These are phyloP conservation scores for Alternaria dauci DNA, from an alignment of 2,329 filamentous ascomycete genomes.

Conservation along the genomic window DNA sequence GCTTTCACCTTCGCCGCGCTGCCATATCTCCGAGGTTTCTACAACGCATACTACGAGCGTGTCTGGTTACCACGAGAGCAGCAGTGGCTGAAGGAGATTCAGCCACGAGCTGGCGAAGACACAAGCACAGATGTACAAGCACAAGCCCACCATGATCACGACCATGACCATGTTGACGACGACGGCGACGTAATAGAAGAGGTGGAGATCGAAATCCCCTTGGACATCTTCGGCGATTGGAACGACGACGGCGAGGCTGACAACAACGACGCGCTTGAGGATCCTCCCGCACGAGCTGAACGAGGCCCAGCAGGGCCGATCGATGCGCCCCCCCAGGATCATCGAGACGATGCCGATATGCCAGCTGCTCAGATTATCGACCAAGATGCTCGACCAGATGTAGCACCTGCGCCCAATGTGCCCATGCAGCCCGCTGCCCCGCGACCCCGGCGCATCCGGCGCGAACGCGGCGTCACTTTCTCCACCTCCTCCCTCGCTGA, in stretches of 20 bases:
- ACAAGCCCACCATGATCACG: conserved; percentile 29
- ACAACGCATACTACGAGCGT: conserved; percentile 69
- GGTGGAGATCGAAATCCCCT: conserved; percentile 53
- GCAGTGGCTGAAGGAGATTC: conserved; percentile 69
- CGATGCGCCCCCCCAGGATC: conserved; percentile 46
- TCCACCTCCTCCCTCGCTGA: conserved; percentile 65
- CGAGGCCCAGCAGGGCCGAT: conserved; percentile 39
- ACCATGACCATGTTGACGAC: conserved; percentile 48
- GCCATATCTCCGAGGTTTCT: conserved; percentile 70
- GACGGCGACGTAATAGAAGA: conserved; percentile 59
- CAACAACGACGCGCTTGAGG: conserved; percentile 50
- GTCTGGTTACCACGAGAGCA: conserved; percentile 66
- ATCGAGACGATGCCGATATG: conserved; percentile 26
- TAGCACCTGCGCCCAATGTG: conserved; percentile 42
- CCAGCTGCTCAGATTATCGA: conserved; percentile 14
- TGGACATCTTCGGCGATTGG: conserved; percentile 57
- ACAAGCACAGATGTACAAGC: conserved; percentile 23
- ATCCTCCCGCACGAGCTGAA: conserved; percentile 42
- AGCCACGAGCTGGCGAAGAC: conserved; percentile 60
- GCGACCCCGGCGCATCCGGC: conserved; percentile 44
- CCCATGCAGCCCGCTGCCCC: conserved; percentile 30
- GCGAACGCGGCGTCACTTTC: conserved; percentile 60
- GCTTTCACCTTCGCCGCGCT: conserved; percentile 71
- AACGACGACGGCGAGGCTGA: conserved; percentile 42
- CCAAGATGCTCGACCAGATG: conserved; percentile 25